phyloP scores from a whole-genome alignment of 805 yeast species.

The Kluyveromyces nonfermentans region DNA sequence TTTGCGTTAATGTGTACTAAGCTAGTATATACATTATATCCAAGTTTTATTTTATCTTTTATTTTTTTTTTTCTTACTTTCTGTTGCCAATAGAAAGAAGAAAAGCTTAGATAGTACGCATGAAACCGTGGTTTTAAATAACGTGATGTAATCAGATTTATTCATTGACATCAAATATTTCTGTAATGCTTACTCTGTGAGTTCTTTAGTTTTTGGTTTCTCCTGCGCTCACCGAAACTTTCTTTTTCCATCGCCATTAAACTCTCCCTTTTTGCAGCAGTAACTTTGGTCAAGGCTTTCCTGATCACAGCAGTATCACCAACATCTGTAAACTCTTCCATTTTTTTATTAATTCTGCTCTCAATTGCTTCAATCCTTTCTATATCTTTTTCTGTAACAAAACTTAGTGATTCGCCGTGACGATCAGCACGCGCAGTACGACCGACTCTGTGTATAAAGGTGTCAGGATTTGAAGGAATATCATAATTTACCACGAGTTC shows the following conservation, averaged over 20 bases:
- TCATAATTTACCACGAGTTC: conserved; percentile 86
- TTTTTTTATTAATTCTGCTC: conserved; percentile 67
- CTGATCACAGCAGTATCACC: conserved; percentile 72
- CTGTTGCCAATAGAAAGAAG: too few relatives aligned
- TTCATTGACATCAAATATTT: not conserved
- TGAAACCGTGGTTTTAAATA: not conserved
- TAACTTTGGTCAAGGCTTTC: conserved; percentile 56
- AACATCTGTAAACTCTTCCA: conserved; percentile 64
- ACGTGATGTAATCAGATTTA: not conserved
- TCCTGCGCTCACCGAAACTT: conserved; percentile 68
- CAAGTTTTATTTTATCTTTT: too few relatives aligned
- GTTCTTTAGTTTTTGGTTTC: conserved; percentile 36
- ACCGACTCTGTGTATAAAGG: conserved; percentile 94
- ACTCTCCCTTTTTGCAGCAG: conserved; percentile 84
- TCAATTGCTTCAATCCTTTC: conserved; percentile 77
- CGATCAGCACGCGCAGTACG: conserved; percentile 99
- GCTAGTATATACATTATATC: too few relatives aligned
- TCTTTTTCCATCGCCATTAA: conserved; percentile 90
- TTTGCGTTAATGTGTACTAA: too few relatives aligned
- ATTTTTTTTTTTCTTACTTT: too few relatives aligned
- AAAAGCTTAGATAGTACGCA: too few relatives aligned
- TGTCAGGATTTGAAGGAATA: conserved; percentile 93
- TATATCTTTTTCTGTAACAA: conserved; percentile 82
- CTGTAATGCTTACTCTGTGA: conserved; percentile 14
- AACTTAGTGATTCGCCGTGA: conserved; percentile 69